Evolutionary conservation across 1,139 yeast species (phyloP).

Genomic region (Protomyces inundatus): DNA sequence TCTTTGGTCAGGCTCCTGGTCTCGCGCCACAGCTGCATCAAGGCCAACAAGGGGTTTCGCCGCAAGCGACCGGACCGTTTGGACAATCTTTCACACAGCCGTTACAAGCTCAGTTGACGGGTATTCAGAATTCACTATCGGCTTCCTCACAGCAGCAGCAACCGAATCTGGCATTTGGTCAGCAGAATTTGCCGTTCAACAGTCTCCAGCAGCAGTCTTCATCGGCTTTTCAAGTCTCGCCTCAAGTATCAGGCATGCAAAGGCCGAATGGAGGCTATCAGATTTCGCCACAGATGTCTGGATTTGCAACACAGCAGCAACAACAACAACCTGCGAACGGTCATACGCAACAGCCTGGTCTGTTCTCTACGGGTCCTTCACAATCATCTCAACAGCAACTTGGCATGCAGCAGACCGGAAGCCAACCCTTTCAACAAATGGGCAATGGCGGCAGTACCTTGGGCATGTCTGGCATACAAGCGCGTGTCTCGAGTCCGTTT

Average conservation of each 20-base stretch:
- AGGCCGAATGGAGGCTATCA: not conserved
- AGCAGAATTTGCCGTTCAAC: not conserved
- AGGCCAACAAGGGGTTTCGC: not conserved
- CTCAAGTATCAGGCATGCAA: not conserved
- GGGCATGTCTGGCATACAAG: not conserved
- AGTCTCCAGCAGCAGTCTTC: not conserved
- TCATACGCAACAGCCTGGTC: not conserved
- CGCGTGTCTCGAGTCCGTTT: not conserved
- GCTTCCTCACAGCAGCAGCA: not conserved
- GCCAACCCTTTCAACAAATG: not conserved
- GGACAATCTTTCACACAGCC: constrained; percentile 9
- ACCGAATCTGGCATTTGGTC: not conserved
- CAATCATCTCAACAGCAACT: not conserved
- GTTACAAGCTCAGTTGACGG: constrained; percentile 18
- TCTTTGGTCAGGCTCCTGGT: too few species aligned
- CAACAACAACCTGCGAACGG: not conserved
- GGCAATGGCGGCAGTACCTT: not conserved
- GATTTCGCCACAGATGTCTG: not conserved
- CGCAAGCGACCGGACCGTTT: constrained; percentile 10
- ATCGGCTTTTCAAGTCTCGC: not conserved
- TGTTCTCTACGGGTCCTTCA: not conserved
- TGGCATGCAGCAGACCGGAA: not conserved
- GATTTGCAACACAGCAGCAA: not conserved
- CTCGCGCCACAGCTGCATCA: not conserved
- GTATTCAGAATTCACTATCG: not conserved